A percentile compares a stretch with the other conserved stretches of the same genome.
These are phyloP conservation scores for Gastrolobium villosum DNA, from an alignment of 306 rosid species.

Conservation along the genomic window DNA sequence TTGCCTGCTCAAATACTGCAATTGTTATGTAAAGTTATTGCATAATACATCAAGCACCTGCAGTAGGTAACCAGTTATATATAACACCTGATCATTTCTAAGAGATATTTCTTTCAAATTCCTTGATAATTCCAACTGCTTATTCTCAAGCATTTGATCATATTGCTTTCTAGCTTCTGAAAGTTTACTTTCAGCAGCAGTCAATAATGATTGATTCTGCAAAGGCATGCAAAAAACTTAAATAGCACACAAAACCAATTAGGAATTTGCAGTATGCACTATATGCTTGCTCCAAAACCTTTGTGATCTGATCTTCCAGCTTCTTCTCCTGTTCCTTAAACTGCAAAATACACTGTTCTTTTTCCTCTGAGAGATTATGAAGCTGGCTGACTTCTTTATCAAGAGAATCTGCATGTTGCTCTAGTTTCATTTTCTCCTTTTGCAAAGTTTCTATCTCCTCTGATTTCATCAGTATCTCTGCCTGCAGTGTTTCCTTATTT, in stretches of 20 bases:
- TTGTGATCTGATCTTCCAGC: conserved; percentile 71
- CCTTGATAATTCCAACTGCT: conserved; percentile 82
- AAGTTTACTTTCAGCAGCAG: conserved; percentile 77
- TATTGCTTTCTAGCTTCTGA: conserved; percentile 80
- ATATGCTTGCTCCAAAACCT: conserved; percentile 67
- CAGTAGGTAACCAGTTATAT: conserved; percentile 40
- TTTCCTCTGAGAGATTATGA: conserved; percentile 63
- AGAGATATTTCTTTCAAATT: conserved; percentile 94
- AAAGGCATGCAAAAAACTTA: conserved; percentile 43
- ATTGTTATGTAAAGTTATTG: conserved; percentile 49
- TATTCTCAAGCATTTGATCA: conserved; percentile 81
- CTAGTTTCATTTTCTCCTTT: conserved; percentile 64
- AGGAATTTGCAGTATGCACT: conserved; percentile 30
- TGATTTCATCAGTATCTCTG: conserved; percentile 69
- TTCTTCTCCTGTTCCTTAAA: conserved; percentile 73
- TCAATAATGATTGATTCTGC: conserved; percentile 69
- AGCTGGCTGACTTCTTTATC: conserved; percentile 70
- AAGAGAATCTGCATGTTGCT: conserved; percentile 63
- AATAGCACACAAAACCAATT: conserved; percentile 23
- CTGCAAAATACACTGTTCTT: conserved; percentile 68
- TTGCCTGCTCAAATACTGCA: conserved; percentile 68
- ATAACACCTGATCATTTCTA: conserved; percentile 90
- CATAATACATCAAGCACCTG: conserved; percentile 33
- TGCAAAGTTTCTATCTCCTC: conserved; percentile 69
- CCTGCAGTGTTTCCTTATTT: conserved; percentile 64